Evolutionary conservation across 2,329 filamentous ascomycete genomes (phyloP).

Genomic region (Bisporella sp.): DNA sequence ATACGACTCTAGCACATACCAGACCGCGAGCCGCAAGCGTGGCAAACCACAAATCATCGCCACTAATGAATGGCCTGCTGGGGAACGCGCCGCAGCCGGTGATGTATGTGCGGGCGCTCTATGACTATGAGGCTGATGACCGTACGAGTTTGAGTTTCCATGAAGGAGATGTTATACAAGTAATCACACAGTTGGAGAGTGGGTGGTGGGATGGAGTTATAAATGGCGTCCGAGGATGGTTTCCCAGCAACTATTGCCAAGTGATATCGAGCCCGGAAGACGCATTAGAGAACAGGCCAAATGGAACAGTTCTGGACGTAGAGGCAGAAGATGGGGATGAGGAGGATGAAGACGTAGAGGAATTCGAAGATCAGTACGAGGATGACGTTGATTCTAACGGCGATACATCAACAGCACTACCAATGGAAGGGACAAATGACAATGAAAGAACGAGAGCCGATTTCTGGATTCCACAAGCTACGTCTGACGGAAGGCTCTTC

Average conservation of each 20-base stretch:
- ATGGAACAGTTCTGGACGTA: slow-evolving; percentile 40
- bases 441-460: slow-evolving; percentile 78
- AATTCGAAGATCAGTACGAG: slow-evolving; percentile 50
- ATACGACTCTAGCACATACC: slow-evolving; percentile 7
- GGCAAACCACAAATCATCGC: slow-evolving; percentile 18
- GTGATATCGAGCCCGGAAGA: slow-evolving; percentile 74
- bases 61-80: slow-evolving; percentile 53
- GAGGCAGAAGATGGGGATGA: slow-evolving; percentile 60
- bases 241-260: slow-evolving; percentile 97
- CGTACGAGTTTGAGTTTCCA: slow-evolving; percentile 94
- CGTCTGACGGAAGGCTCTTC: slow-evolving; percentile 83
- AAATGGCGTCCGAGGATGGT: slow-evolving; percentile 94
- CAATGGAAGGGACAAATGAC: slow-evolving; percentile 59
- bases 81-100: slow-evolving; percentile 55
- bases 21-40: slow-evolving; percentile 14
- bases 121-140: slow-evolving; percentile 97
- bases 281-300: slow-evolving; percentile 53
- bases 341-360: slow-evolving; percentile 65
- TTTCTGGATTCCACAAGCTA: slow-evolving; percentile 98
- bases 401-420: slow-evolving; percentile 49
- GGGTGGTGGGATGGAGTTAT: slow-evolving; percentile 99
- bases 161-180: slow-evolving; percentile 94
- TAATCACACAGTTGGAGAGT: slow-evolving; percentile 95
- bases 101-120: slow-evolving; percentile 91
- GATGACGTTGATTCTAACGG: slow-evolving; percentile 61